Percentiles rank a stretch among this genome's conserved stretches.
These are phyloP conservation scores for Mucor sp. DNA, from an alignment of 371 early-diverging fungal genomes.

Conservation along the genomic window DNA sequence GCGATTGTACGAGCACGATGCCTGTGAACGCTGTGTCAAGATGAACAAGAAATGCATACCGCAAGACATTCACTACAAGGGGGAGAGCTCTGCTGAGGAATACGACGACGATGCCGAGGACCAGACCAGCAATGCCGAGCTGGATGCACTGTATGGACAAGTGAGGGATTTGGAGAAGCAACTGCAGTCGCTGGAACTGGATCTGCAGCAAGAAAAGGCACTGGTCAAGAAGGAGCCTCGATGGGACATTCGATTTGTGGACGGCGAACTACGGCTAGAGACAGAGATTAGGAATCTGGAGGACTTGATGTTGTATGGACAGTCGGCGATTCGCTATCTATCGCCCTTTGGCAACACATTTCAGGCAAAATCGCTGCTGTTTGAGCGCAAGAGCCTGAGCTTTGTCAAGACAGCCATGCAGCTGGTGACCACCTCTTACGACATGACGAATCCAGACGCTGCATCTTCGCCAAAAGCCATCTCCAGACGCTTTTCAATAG, in stretches of 20 bases:
- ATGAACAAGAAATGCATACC: constrained; percentile 16
- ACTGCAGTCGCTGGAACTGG: constrained; percentile 11
- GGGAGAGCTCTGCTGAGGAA: constrained; percentile 11
- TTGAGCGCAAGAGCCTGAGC: constrained; percentile 1
- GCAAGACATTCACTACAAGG: not conserved
- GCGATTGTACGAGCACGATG: constrained; percentile 4
- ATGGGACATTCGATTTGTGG: constrained; percentile 7
- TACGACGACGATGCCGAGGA: constrained; percentile 9
- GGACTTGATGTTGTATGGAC: constrained; percentile 14
- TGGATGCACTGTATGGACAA: constrained; percentile 10
- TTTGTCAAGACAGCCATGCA: constrained; percentile 12
- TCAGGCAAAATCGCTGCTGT: constrained; percentile 1
- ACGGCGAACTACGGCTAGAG: constrained; percentile 6
- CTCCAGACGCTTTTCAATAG: not conserved
- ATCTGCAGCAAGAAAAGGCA: constrained; percentile 9
- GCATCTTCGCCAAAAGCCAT: not conserved
- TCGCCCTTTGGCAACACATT: constrained; percentile 23
- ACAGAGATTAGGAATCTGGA: constrained; percentile 10
- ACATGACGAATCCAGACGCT: not conserved
- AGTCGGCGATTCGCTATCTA: constrained; percentile 14
- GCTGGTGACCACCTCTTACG: not conserved
- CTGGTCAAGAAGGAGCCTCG: constrained; percentile 10
- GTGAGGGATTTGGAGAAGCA: constrained; percentile 8
- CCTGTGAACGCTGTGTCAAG: constrained; percentile 22
- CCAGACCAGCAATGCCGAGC: not conserved